These are phyloP conservation scores for Candolleomyces efflorescens DNA, from an alignment of 768 basidiomycete genomes.

Conservation along the genomic window DNA sequence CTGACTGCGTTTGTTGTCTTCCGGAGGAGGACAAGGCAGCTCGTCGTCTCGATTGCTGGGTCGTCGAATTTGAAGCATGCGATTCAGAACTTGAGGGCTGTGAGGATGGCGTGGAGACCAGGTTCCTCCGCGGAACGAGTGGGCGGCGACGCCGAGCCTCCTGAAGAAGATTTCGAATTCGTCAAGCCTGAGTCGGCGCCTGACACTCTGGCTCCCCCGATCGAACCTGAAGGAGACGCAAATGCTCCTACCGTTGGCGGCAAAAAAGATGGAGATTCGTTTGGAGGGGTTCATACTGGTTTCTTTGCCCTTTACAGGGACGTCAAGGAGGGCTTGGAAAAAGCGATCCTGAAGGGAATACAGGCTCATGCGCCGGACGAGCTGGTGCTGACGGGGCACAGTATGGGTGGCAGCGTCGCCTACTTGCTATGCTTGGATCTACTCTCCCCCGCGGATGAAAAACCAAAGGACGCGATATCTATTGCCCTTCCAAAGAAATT, in stretches of 20 bases:
- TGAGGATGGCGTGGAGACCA: background rate
- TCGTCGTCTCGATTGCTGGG: background rate
- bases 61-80: background rate
- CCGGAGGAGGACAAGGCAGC: background rate
- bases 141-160: too few relatives aligned
- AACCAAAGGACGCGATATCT: too few relatives aligned
- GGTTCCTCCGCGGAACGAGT: background rate
- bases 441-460: slow-evolving; percentile 16
- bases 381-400: slow-evolving; percentile 53
- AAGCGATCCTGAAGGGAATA: slow-evolving; percentile 35
- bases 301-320: slow-evolving; percentile 52
- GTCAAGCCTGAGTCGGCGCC: background rate
- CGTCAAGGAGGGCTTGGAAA: slow-evolving; percentile 27
- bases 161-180: too few relatives aligned
- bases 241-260: background rate
- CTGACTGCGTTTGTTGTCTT: background rate
- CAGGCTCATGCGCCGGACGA: slow-evolving; percentile 17
- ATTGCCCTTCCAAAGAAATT: slow-evolving; percentile 13
- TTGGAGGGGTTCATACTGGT: slow-evolving; percentile 42
- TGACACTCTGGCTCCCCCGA: background rate
- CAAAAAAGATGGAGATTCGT: too few relatives aligned
- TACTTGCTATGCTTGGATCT: slow-evolving; percentile 47
- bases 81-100: background rate
- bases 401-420: slow-evolving; percentile 48
- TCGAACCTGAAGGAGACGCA: background rate